Percentiles rank a stretch among this genome's conserved stretches.
Conservation (phyloP, 2,329 filamentous ascomycete species). For the Epichloe sylvatica region DNA sequence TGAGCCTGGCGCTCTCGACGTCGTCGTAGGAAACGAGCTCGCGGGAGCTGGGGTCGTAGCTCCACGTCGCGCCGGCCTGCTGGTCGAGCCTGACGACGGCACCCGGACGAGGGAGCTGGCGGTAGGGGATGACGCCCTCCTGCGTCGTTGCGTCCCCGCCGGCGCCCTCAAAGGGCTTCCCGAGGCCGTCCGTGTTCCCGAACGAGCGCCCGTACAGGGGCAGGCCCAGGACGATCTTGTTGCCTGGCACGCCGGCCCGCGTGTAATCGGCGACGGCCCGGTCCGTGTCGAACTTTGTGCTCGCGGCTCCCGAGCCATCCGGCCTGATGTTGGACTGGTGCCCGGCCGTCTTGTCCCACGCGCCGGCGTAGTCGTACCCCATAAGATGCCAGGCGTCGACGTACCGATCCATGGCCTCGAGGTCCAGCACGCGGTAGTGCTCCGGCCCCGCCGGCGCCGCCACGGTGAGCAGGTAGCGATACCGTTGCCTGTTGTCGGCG, state of each 20-base stretch:
- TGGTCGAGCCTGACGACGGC: constrained; percentile 43
- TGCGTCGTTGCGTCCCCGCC: constrained; percentile 42
- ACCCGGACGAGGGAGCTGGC: constrained; percentile 49
- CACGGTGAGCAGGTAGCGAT: constrained; percentile 37
- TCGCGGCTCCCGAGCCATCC: constrained; percentile 32
- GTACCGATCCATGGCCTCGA: constrained; percentile 40
- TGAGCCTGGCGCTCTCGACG: constrained; percentile 40
- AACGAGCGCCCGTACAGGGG: constrained; percentile 73
- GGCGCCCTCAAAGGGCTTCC: constrained; percentile 46
- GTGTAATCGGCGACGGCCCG: constrained; percentile 42
- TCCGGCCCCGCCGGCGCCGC: constrained; percentile 33
- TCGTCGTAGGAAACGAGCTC: constrained; percentile 62
- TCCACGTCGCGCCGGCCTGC: constrained; percentile 51
- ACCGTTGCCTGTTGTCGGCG: constrained; percentile 22
- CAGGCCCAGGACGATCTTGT: constrained; percentile 62
- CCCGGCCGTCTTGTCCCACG: constrained; percentile 47
- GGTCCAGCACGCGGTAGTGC: constrained; percentile 36
- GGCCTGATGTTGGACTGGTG: constrained; percentile 58
- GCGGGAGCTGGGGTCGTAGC: constrained; percentile 44
- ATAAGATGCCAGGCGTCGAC: constrained; percentile 49
- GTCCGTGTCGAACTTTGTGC: constrained; percentile 57
- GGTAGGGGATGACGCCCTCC: constrained; percentile 58
- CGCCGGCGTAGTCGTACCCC: constrained; percentile 58
- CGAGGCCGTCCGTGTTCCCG: constrained; percentile 50
- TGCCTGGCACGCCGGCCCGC: constrained; percentile 38